Percentiles rank a stretch among this genome's conserved stretches.
Conservation (phyloP, 768 basidiomycete species). For the Tephrocybe sp. region DNA sequence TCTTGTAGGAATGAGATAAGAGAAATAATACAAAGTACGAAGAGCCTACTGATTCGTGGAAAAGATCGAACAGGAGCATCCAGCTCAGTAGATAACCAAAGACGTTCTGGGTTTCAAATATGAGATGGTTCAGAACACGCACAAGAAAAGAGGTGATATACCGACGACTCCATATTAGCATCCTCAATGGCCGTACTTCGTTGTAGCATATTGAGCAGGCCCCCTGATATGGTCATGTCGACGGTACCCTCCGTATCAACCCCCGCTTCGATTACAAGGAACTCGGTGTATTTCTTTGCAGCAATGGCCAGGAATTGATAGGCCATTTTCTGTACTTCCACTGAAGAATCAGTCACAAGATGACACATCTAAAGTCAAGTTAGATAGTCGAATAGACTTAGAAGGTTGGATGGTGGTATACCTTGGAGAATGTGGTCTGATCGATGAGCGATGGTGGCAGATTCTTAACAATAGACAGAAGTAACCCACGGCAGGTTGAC, state of each 20-base stretch:
- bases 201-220: slow-evolving; percentile 65
- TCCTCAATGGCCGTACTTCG: slow-evolving; percentile 37
- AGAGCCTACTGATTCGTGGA: slow-evolving; percentile 71
- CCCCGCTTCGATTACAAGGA: slow-evolving; percentile 83
- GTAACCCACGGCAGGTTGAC: slow-evolving; percentile 62
- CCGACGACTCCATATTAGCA: slow-evolving; percentile 35
- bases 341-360: slow-evolving; percentile 62
- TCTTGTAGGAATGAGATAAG: slow-evolving; percentile 44
- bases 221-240: slow-evolving; percentile 57
- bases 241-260: slow-evolving; percentile 64
- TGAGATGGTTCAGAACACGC: not conserved
- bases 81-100: slow-evolving; percentile 79
- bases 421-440: slow-evolving; percentile 62
- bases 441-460: slow-evolving; percentile 62
- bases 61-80: slow-evolving; percentile 88
- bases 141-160: slow-evolving; percentile 17
- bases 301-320: slow-evolving; percentile 71
- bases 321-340: slow-evolving; percentile 70
- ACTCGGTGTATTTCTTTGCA: slow-evolving; percentile 72
- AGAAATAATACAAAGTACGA: not conserved
- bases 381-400: no score
- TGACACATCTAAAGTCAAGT: slow-evolving; percentile 90
- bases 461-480: slow-evolving; percentile 66
- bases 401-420: no score
- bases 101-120: slow-evolving; percentile 35